These are phyloP conservation scores for Emmonsia crescens DNA, from an alignment of 2,329 filamentous ascomycete species.

Conservation along the genomic window DNA sequence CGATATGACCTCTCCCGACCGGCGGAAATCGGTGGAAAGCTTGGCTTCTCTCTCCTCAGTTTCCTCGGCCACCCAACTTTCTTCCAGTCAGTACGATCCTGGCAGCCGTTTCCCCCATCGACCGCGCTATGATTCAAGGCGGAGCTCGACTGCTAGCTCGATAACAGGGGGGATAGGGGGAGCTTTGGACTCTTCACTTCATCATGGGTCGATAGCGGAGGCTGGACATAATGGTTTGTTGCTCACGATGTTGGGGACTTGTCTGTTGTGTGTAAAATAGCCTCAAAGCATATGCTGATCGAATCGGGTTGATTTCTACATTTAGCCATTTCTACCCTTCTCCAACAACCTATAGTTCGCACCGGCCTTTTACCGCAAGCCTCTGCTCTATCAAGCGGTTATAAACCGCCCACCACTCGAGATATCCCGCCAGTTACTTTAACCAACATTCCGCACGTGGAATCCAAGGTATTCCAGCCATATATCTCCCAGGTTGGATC, in stretches of 20 bases:
- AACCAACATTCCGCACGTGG: constrained; percentile 75
- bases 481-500: constrained; percentile 80
- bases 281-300: neutral
- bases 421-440: constrained; percentile 91
- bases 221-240: constrained; percentile 57
- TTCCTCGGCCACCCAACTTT: constrained; percentile 39
- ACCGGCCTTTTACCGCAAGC: constrained; percentile 72
- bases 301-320: neutral
- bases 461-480: constrained; percentile 65
- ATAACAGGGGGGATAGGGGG: constrained; percentile 76
- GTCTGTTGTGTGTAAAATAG: neutral
- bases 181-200: constrained; percentile 57
- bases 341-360: constrained; percentile 67
- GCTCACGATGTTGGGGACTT: neutral
- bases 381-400: constrained; percentile 54
- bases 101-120: constrained; percentile 21
- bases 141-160: constrained; percentile 79
- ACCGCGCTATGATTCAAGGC: constrained; percentile 38
- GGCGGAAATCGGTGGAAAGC: constrained; percentile 57
- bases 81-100: constrained; percentile 27
- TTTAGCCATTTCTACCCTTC: constrained; percentile 68
- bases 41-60: constrained; percentile 46
- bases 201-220: constrained; percentile 51
- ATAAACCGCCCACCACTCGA: constrained; percentile 70
- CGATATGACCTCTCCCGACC: constrained; percentile 51